A percentile compares a stretch with the other conserved stretches of the same genome.
These are phyloP conservation scores for Pyrenochaeta sp. DNA, from an alignment of 2,329 filamentous ascomycete genomes.

Conservation along the genomic window DNA sequence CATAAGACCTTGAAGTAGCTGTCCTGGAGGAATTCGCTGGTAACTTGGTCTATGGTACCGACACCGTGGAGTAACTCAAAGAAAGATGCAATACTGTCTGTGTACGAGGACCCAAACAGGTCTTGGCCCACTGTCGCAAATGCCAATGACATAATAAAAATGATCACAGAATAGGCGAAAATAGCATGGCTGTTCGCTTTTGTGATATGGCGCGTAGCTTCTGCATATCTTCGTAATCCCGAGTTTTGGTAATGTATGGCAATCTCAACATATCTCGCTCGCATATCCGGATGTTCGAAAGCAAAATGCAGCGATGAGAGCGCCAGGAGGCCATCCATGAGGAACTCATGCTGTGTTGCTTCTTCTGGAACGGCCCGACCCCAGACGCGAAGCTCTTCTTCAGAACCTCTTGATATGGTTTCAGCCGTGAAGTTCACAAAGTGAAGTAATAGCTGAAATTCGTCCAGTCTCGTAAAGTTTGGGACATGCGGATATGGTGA, in stretches of 20 bases:
- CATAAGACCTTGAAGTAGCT: no score
- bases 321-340: conserved; percentile 15
- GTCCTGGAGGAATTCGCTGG: no score
- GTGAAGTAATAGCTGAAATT: no score
- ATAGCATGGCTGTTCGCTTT: conserved; percentile 8
- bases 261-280: conserved; percentile 9
- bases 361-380: conserved; percentile 11
- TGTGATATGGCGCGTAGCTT: conserved; percentile 4
- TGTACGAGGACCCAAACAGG: no score
- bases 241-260: conserved; percentile 7
- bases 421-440: no score
- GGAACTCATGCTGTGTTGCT: conserved; percentile 9
- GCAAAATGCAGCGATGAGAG: conserved; percentile 16
- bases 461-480: no score
- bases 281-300: conserved; percentile 4
- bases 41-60: no score
- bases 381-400: conserved; percentile 8
- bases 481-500: no score
- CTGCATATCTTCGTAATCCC: conserved; percentile 7
- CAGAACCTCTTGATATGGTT: no score
- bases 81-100: no score
- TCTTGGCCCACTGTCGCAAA: no score
- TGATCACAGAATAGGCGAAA: conserved; percentile 9
- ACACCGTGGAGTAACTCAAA: no score
- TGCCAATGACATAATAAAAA: conserved; percentile 6